Percentiles rank a stretch among this genome's conserved stretches.
Evolutionary conservation across 352 stramenopile genomes (phyloP).

Genomic region (Phytophthora tentaculata): DNA sequence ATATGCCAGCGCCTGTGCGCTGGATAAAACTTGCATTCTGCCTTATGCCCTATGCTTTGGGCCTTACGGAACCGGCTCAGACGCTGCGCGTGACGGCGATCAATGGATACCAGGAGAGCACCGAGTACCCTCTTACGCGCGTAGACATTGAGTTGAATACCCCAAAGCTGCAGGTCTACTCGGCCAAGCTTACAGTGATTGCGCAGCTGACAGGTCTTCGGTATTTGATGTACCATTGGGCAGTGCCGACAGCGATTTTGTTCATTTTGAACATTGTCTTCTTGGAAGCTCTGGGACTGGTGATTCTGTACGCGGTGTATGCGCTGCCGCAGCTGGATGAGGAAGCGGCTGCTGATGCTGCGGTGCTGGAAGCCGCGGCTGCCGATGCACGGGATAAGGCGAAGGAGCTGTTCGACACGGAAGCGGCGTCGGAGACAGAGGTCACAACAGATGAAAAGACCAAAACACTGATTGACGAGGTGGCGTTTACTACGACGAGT

Average conservation of each 20-base stretch:
- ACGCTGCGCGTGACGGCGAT: conserved; percentile 57
- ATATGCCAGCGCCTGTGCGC: conserved; percentile 64
- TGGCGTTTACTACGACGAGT: conserved; percentile 21
- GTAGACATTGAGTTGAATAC: conserved; percentile 71
- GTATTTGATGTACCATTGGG: conserved; percentile 91
- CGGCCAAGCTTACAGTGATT: conserved; percentile 80
- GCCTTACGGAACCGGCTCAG: conserved; percentile 64
- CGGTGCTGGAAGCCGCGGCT: conserved; percentile 29
- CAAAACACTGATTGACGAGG: conserved; percentile 36
- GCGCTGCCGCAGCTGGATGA: conserved; percentile 47
- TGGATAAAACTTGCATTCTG: conserved; percentile 53
- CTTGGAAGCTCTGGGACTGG: conserved; percentile 64
- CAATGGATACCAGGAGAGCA: conserved; percentile 74
- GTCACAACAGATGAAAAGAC: conserved; percentile 41
- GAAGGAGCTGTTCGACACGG: conserved; percentile 29
- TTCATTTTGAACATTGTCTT: conserved; percentile 85
- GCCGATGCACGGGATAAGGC: conserved; percentile 33
- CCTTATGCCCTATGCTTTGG: conserved; percentile 62
- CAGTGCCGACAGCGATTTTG: conserved; percentile 66
- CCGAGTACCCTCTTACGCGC: conserved; percentile 53
- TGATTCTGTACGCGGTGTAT: conserved; percentile 76
- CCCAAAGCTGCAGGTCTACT: conserved; percentile 73
- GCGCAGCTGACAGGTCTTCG: conserved; percentile 80
- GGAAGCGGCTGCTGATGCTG: conserved; percentile 24
- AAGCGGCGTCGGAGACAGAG: conserved; percentile 21